Evolutionary conservation across 768 basidiomycete species (phyloP), one percentile per base, ranked within the genome.

Genomic region (Panaeolus papilionaceus): DNA sequence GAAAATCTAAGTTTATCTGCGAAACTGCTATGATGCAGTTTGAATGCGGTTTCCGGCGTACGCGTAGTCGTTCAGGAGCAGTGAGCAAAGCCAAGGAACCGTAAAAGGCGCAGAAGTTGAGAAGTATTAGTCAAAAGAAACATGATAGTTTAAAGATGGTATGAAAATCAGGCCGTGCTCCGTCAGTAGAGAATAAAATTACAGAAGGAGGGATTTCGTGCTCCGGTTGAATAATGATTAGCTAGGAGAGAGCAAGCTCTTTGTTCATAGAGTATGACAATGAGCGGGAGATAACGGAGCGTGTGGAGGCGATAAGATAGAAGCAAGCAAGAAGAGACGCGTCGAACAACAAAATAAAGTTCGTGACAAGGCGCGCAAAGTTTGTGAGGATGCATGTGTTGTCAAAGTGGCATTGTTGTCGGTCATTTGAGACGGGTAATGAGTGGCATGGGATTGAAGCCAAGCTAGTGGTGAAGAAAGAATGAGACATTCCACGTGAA

Each of bases 1-100:
- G n/a, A n/a, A 49, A 26, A 49, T 8, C 47, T 49, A 49, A 18
- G 44, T 49, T 49, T 49, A 49, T 23, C 47, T 49, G 47, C 47
- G 47, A 49, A 49, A 26, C 4, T 33, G 33, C 33, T 33, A 33
- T 33, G 33, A 33, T 33, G 33, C 3, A 33, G 33, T 44, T 44
- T 18, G 18, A 44, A 16, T 1, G 5, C 18, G 42, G 39, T 11
- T 40, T 40, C 10, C 39, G 39, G 39, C 10, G 39, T 14, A 11
- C 2, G 39, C 10, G 10, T 11, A 40, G 44, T 45, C 16, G 44
- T 11, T 42, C 40, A 45, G 44, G 44, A 20, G 47, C 47, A 49
- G 47, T 23, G 47, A 49, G 47, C 20, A 49, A 20, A 49, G 47
- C 23, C 40, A 42, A 42, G 9, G 6, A 16, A 33, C 16, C 23